phyloP scores from a whole-genome alignment of 352 stramenopile species.

The Phytophthora colocasiae region DNA sequence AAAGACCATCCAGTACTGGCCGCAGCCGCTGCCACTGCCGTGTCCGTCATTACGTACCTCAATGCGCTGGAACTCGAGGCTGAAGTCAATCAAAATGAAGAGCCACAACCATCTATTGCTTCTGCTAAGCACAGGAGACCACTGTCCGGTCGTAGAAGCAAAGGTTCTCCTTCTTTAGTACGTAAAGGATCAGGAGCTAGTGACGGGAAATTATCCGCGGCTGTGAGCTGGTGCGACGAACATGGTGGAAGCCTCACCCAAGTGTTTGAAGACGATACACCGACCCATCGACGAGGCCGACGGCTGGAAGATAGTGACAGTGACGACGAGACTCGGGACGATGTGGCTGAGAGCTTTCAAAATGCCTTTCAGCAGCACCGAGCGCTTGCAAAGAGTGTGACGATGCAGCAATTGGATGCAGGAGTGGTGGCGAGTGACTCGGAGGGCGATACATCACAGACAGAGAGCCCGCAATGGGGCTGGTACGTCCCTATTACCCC shows the following conservation, averaged over 20 bases:
- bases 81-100: slow-evolving; percentile 13
- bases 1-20: slow-evolving; percentile 86
- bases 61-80: slow-evolving; percentile 53
- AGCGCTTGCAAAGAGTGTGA: slow-evolving; percentile 36
- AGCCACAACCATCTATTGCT: background rate
- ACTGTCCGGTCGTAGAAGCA: slow-evolving; percentile 15
- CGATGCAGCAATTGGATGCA: slow-evolving; percentile 31
- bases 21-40: slow-evolving; percentile 76
- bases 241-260: slow-evolving; percentile 80
- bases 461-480: slow-evolving; percentile 85
- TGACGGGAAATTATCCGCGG: slow-evolving; percentile 58
- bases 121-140: slow-evolving; percentile 2
- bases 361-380: slow-evolving; percentile 24
- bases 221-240: slow-evolving; percentile 86
- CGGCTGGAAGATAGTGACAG: slow-evolving; percentile 40
- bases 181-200: slow-evolving; percentile 34
- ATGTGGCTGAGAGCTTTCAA: slow-evolving; percentile 30
- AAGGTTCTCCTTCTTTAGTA: slow-evolving; percentile 26
- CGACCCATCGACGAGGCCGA: background rate
- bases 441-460: slow-evolving; percentile 43
- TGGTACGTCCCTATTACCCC: slow-evolving; percentile 90
- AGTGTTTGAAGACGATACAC: slow-evolving; percentile 63
- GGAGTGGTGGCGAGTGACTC: slow-evolving; percentile 14
- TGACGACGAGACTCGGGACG: slow-evolving; percentile 36
- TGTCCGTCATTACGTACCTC: slow-evolving; percentile 87